Evolutionary conservation across 345 rosid genomes (phyloP).

Genomic region (Citropsis articulata): DNA sequence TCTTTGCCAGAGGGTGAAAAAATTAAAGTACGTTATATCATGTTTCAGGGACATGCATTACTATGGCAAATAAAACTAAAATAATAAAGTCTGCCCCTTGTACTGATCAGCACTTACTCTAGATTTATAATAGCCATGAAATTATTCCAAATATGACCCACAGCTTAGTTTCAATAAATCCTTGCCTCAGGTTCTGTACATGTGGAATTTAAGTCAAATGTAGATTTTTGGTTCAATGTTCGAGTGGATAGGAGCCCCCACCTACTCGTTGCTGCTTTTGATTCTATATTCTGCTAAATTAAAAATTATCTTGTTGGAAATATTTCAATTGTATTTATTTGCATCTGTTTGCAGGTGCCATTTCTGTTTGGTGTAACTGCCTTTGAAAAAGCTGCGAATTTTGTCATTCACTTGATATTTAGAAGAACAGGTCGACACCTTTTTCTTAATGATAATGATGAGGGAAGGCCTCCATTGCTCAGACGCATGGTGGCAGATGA

Average conservation of each 20-base stretch:
- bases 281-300: not conserved
- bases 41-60: not conserved
- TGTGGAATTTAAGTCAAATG: not conserved
- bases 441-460: conserved; percentile 81
- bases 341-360: conserved; percentile 64
- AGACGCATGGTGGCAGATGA: conserved; percentile 71
- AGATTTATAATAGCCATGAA: not conserved
- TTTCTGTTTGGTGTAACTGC: conserved; percentile 95
- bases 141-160: not conserved
- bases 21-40: not conserved
- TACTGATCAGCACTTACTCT: not conserved
- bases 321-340: not conserved
- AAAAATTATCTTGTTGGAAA: not conserved
- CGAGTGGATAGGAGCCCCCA: not conserved
- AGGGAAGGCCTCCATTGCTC: conserved; percentile 82
- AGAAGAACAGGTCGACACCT: conserved; percentile 94
- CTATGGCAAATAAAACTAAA: not conserved
- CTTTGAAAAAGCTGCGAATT: conserved; percentile 77
- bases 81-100: not conserved
- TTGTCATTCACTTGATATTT: conserved; percentile 89
- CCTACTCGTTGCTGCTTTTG: not conserved
- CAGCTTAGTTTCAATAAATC: not conserved
- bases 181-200: not conserved
- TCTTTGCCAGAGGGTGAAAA: not conserved
- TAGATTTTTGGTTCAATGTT: not conserved